Evolutionary conservation across 371 early-diverging fungal genomes (phyloP).

Genomic region (Apophysomyces elegans): DNA sequence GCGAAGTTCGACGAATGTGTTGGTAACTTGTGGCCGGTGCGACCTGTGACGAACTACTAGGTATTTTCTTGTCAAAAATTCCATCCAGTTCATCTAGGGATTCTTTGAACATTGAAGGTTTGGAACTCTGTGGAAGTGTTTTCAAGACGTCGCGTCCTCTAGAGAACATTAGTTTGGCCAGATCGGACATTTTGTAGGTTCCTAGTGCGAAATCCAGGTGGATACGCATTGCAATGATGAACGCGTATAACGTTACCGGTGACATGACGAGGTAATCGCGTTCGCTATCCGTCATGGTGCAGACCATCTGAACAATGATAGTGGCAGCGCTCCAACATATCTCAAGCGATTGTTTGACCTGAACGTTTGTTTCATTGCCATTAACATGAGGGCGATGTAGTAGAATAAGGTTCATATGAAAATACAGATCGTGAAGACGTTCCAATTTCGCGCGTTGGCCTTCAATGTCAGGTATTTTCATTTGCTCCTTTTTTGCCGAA

Average conservation of each 20-base stretch:
- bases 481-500: not conserved
- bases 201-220: conserved; percentile 28
- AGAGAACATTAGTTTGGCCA: not conserved
- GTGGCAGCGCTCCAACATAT: conserved; percentile 44
- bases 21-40: not conserved
- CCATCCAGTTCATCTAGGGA: conserved; percentile 2
- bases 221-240: conserved; percentile 42
- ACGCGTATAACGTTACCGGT: conserved; percentile 39
- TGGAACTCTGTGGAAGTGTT: not conserved
- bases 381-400: conserved; percentile 49
- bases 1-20: not conserved
- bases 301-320: conserved; percentile 36
- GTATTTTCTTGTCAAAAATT: not conserved
- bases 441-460: conserved; percentile 15
- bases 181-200: not conserved
- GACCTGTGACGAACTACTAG: not conserved
- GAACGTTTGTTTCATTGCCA: conserved; percentile 11
- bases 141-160: not conserved
- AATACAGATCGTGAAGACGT: conserved; percentile 13
- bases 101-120: conserved; percentile 1
- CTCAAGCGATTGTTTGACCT: conserved; percentile 33
- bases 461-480: not conserved
- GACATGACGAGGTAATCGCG: conserved; percentile 41
- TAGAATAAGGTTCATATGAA: conserved; percentile 29
- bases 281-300: conserved; percentile 24